A percentile compares a stretch with the other conserved stretches of the same genome.
Conservation (phyloP, 768 basidiomycete species). For the Leccinum subgranulosum region DNA sequence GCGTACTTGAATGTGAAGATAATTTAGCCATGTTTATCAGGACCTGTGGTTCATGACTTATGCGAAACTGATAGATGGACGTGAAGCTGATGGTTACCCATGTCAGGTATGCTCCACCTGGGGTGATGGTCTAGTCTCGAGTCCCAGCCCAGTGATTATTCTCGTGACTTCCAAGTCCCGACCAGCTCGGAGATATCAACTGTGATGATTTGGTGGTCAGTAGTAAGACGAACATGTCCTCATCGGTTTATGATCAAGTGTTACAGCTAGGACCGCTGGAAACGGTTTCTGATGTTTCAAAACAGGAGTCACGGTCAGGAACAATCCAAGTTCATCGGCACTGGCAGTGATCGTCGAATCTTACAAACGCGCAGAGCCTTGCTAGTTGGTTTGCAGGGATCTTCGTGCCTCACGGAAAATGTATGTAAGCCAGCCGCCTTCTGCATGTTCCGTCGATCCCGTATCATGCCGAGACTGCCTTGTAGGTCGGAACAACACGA, state of each 20-base stretch:
- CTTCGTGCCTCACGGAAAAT: not conserved
- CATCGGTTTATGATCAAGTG: not conserved
- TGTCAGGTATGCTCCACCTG: not conserved
- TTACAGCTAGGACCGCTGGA: not conserved
- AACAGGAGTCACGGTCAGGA: not conserved
- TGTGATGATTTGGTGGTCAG: not conserved
- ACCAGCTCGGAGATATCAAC: not conserved
- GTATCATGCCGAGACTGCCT: not conserved
- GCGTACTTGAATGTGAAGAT: constrained; percentile 10
- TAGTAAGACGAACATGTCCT: not conserved
- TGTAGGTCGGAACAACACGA: not conserved
- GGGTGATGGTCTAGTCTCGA: not conserved
- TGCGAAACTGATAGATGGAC: not conserved
- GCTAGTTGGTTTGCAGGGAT: not conserved
- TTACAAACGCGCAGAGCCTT: not conserved
- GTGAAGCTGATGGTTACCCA: constrained; percentile 2
- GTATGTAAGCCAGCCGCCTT: not conserved
- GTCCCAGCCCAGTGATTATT: not conserved
- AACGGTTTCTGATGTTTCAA: not conserved
- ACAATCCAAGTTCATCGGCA: not conserved
- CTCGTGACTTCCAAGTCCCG: not conserved
- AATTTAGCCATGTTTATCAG: constrained; percentile 12
- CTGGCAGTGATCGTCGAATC: not conserved
- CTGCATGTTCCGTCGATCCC: not conserved
- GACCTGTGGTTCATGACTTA: not conserved